These are phyloP conservation scores for Blastobotrys indianensis DNA, from an alignment of 1,139 yeast species.

Conservation along the genomic window DNA sequence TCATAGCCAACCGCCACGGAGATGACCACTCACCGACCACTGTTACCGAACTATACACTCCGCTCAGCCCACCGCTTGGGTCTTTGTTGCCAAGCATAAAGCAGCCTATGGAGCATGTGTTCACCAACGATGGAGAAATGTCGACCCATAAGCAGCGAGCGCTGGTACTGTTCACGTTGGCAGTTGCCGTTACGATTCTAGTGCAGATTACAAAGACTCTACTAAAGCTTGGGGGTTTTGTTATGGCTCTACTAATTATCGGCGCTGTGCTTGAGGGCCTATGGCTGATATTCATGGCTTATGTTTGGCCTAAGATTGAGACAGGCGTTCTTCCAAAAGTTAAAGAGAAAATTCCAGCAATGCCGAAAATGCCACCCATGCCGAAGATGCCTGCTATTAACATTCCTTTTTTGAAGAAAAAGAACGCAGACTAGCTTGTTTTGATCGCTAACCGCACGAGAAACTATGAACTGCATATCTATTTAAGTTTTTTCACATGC, in stretches of 20 bases:
- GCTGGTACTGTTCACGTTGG: constrained; percentile 4
- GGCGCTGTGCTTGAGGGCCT: neutral
- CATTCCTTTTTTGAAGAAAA: constrained; percentile 7
- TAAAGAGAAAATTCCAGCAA: neutral
- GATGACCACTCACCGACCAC: neutral
- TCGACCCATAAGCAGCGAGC: constrained; percentile 1
- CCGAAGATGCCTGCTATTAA: constrained; percentile 1
- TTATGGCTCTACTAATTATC: neutral
- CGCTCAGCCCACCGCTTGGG: neutral
- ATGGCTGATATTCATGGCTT: neutral
- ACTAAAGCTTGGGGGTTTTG: neutral
- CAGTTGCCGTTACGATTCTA: constrained; percentile 6
- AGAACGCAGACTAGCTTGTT: neutral
- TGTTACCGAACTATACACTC: neutral
- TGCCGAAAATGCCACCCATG: constrained; percentile 6
- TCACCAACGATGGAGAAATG: neutral
- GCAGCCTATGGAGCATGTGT: neutral
- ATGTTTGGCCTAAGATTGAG: constrained; percentile 4
- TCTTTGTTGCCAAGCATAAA: neutral
- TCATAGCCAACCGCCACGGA: neutral
- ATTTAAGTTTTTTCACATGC: no score
- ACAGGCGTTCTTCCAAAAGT: neutral
- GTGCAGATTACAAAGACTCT: constrained; percentile 5
- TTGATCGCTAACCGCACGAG: no score
- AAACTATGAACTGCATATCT: no score